phyloP scores from a whole-genome alignment of 768 basidiomycete species.

The Macrolepiota dolichaula region DNA sequence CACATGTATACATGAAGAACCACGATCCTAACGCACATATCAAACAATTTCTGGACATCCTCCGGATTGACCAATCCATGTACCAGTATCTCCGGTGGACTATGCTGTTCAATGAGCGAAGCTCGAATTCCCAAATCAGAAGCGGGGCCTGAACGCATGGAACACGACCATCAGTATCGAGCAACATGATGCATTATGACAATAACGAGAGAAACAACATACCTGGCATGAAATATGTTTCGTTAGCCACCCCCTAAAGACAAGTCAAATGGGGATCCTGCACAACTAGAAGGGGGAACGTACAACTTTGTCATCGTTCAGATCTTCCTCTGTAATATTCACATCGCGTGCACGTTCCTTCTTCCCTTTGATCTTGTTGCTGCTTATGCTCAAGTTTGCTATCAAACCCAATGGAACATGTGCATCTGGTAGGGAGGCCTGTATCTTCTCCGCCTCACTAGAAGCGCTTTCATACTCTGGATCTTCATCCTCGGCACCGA shows the following conservation, averaged over 20 bases:
- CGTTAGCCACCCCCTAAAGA: slow-evolving; percentile 73
- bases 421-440: slow-evolving; percentile 58
- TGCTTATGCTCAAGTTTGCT: slow-evolving; percentile 66
- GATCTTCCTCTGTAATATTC: slow-evolving; percentile 35
- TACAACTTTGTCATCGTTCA: slow-evolving; percentile 65
- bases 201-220: slow-evolving; percentile 14
- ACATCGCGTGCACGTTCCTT: slow-evolving; percentile 33
- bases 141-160: slow-evolving; percentile 51
- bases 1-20: not conserved
- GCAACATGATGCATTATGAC: not conserved
- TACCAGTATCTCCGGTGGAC: slow-evolving; percentile 77
- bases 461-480: slow-evolving; percentile 28
- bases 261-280: slow-evolving; percentile 11
- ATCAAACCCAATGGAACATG: slow-evolving; percentile 75
- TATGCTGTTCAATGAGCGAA: slow-evolving; percentile 71
- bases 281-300: slow-evolving; percentile 15
- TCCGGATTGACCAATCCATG: slow-evolving; percentile 75
- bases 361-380: slow-evolving; percentile 39
- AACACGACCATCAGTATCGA: slow-evolving; percentile 4
- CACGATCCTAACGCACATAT: slow-evolving; percentile 53
- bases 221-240: slow-evolving; percentile 80
- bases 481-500: slow-evolving; percentile 25
- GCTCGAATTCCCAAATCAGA: slow-evolving; percentile 69
- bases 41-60: slow-evolving; percentile 81
- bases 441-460: slow-evolving; percentile 41